Conservation (phyloP, 257 asterid species). For the Sherardia arvensis region DNA sequence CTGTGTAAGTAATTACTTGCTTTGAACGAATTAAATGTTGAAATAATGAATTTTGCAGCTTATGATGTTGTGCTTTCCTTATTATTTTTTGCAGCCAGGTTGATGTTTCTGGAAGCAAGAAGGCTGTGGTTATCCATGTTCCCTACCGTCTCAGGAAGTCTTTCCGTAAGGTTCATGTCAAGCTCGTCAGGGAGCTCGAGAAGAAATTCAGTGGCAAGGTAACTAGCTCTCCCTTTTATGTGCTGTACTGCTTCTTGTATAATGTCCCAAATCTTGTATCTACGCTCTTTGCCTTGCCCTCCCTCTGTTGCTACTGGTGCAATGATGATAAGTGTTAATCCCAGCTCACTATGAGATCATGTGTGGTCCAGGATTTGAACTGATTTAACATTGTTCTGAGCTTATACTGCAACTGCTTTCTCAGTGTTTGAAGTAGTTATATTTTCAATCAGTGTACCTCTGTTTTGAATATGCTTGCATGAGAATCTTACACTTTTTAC, state of each 20-base stretch:
- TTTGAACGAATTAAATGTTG: background rate
- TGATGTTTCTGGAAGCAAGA: constrained; percentile 70
- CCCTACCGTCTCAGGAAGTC: constrained; percentile 74
- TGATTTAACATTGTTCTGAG: constrained; percentile 11
- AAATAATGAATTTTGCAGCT: background rate
- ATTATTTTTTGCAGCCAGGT: constrained; percentile 46
- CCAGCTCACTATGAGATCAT: constrained; percentile 10
- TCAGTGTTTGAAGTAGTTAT: background rate
- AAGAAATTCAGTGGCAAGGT: constrained; percentile 96
- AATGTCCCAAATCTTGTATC: too few species aligned
- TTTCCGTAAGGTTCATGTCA: constrained; percentile 81
- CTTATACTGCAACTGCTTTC: background rate
- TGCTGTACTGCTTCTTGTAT: background rate
- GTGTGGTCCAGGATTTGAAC: constrained; percentile 8
- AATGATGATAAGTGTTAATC: constrained; percentile 5
- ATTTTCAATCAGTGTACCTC: too few species aligned
- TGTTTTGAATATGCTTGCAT: background rate
- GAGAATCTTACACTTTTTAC: too few species aligned
- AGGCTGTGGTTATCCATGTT: constrained; percentile 84
- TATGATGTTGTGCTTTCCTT: background rate
- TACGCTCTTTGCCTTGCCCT: background rate
- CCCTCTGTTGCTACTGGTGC: background rate
- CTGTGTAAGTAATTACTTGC: constrained; percentile 35
- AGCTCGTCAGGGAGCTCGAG: constrained; percentile 87
- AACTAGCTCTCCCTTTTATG: too few species aligned